Evolutionary conservation across 192 early-diverging fungal species (phyloP).

Genomic region (Geranomyces michiganensis): DNA sequence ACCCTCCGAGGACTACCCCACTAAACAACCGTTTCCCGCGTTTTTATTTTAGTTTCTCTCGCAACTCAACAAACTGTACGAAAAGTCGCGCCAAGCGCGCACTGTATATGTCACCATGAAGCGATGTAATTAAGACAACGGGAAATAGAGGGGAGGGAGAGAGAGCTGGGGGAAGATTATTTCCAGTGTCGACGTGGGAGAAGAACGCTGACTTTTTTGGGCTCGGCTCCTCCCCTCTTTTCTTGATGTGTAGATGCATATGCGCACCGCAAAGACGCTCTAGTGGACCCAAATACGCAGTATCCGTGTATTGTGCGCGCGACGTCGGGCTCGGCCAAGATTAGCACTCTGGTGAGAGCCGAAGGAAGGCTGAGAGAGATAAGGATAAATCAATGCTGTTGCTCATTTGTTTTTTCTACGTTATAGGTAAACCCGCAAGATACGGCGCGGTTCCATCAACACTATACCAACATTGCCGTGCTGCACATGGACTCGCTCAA

Average conservation of each 20-base stretch:
- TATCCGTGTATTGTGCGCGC: constrained; percentile 48
- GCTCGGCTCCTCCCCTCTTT: neutral
- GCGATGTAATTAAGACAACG: constrained; percentile 33
- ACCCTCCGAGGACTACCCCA: no score
- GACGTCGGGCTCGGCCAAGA: constrained; percentile 36
- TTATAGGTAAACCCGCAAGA: constrained; percentile 28
- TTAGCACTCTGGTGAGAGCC: constrained; percentile 47
- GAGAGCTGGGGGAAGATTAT: no score
- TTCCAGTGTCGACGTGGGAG: neutral
- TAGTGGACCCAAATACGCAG: constrained; percentile 34
- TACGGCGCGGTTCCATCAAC: constrained; percentile 44
- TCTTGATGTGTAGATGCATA: constrained; percentile 23
- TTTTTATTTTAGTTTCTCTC: constrained; percentile 56
- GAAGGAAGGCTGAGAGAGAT: no score
- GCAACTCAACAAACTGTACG: constrained; percentile 38
- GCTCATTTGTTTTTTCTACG: neutral
- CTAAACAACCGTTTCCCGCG: no score
- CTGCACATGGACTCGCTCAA: constrained; percentile 53
- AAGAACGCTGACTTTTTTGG: neutral
- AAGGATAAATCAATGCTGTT: neutral
- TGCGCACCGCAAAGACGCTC: constrained; percentile 26
- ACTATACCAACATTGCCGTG: constrained; percentile 45
- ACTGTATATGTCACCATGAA: constrained; percentile 56
- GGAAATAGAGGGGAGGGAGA: no score
- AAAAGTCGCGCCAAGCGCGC: constrained; percentile 37